These are phyloP conservation scores for Cytidiella melzeri DNA, from an alignment of 768 basidiomycete genomes.

Conservation along the genomic window DNA sequence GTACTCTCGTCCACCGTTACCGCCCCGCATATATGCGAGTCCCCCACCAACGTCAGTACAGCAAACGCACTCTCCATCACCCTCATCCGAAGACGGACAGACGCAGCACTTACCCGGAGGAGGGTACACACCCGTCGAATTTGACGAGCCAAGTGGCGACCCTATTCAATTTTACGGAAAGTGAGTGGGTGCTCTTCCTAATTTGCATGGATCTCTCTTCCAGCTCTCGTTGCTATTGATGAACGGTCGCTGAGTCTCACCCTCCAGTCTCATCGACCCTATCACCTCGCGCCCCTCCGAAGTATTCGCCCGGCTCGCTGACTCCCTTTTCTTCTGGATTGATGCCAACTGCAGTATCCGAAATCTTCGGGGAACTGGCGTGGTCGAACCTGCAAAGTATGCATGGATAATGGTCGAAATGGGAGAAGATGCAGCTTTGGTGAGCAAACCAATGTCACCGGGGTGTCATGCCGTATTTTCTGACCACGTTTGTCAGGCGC, in stretches of 20 bases:
- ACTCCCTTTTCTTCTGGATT: conserved; percentile 3
- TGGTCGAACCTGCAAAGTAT: conserved; percentile 7
- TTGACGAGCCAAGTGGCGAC: background rate
- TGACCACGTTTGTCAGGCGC: background rate
- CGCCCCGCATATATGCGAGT: no score
- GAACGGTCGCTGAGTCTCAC: background rate
- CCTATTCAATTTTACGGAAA: conserved; percentile 3
- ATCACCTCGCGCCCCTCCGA: background rate
- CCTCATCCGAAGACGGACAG: no score
- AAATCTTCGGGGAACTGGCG: conserved; percentile 1
- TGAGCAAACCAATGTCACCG: no score
- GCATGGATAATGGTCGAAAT: conserved; percentile 1
- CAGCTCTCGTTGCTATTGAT: background rate
- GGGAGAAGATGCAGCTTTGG: background rate
- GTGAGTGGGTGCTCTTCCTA: background rate
- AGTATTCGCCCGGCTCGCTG: background rate
- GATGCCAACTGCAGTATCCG: conserved; percentile 3
- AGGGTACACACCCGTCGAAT: background rate
- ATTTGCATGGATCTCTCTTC: no score
- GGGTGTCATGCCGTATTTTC: background rate
- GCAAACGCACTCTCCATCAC: no score
- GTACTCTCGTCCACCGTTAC: no score
- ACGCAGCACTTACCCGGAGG: no score
- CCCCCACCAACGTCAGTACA: no score
- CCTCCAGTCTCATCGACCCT: conserved; percentile 1